Conservation (phyloP, 768 basidiomycete genomes). For the Leccinum broughii region DNA sequence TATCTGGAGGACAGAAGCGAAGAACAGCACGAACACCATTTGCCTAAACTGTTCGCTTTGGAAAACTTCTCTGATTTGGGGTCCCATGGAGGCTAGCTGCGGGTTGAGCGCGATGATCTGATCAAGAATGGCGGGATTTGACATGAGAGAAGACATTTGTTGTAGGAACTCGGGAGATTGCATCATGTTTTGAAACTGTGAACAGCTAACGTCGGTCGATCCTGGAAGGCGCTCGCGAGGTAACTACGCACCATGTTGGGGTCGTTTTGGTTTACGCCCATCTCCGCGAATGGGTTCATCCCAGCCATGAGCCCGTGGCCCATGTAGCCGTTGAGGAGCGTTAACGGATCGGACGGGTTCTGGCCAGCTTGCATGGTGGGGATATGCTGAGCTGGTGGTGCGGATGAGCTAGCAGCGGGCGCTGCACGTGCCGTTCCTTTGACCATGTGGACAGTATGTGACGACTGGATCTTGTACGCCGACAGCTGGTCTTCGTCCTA, state of each 20-base stretch:
- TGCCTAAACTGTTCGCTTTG: slow-evolving; percentile 73
- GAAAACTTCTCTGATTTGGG: slow-evolving; percentile 77
- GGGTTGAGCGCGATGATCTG: slow-evolving; percentile 84
- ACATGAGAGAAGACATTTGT: slow-evolving; percentile 86
- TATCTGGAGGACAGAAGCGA: not conserved
- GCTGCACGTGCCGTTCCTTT: slow-evolving; percentile 67
- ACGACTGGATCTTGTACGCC: slow-evolving; percentile 86
- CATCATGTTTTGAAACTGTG: slow-evolving; percentile 81
- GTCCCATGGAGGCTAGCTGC: slow-evolving; percentile 70
- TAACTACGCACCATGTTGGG: slow-evolving; percentile 79
- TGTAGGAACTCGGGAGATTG: slow-evolving; percentile 81
- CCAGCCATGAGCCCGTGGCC: slow-evolving; percentile 82
- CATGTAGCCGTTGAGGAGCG: slow-evolving; percentile 74
- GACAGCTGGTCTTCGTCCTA: slow-evolving; percentile 84
- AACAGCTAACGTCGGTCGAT: not conserved
- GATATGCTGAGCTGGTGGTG: slow-evolving; percentile 44
- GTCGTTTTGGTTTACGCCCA: slow-evolving; percentile 90
- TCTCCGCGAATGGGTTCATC: slow-evolving; percentile 88
- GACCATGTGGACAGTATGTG: slow-evolving; percentile 92
- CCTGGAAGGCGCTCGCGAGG: not conserved
- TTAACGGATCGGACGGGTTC: slow-evolving; percentile 84
- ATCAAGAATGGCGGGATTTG: slow-evolving; percentile 86
- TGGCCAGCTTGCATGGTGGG: slow-evolving; percentile 92
- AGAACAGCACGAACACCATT: slow-evolving; percentile 56
- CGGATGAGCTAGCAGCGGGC: slow-evolving; percentile 39